Base-by-base conservation (phyloP, 1,139 yeast species). In the Debaryomyces sp. region DNA sequence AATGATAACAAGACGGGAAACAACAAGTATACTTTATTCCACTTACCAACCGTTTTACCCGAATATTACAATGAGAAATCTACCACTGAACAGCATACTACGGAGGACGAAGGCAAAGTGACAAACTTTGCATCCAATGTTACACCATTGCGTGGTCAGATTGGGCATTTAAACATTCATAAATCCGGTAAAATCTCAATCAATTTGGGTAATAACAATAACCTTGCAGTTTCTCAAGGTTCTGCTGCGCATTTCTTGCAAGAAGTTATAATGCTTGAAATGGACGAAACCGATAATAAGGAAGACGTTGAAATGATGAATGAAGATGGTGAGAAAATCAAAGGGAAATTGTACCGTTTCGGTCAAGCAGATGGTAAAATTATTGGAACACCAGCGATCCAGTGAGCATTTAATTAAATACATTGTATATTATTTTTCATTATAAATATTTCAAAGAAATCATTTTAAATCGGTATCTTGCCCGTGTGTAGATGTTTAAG, bases 171-270 rank as follows among this genome's bases (percentile, higher is more conserved):
- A 36, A 81, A 92, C 51, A 75, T 88, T 46, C 97, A 90, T 64
- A 80, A 84, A 59, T 88, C 96, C 0, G 97, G 97, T 6, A 87
- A 81, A 61, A 69, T 90, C 35, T 77, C 94, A 10, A 80, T 91
- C 66, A 80, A 82, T 52, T 72, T 91, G 47, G 97, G 96, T 8
- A 80, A 85, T 48, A 73, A 70, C 46, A 80, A 84, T 34, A 73
- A 77, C 13, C 77, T 91, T 77, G 87, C 85, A 52, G 83, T 90
- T 9, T 75, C 85, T 6, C 79, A 81, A 59, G 97, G 97, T n/a
- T 83, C 87, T 1, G 80, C 84, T 10, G 70, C 87, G 10, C 78
- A 80, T n/a, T 86, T 89, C 57, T 67, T 87, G 41, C 97, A 91
- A 63, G 94, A 89, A 55, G 73, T 89, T 22, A 84, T 87, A 7